Evolutionary conservation across 2,329 filamentous ascomycete species (phyloP).

Genomic region (Claviceps sp.): DNA sequence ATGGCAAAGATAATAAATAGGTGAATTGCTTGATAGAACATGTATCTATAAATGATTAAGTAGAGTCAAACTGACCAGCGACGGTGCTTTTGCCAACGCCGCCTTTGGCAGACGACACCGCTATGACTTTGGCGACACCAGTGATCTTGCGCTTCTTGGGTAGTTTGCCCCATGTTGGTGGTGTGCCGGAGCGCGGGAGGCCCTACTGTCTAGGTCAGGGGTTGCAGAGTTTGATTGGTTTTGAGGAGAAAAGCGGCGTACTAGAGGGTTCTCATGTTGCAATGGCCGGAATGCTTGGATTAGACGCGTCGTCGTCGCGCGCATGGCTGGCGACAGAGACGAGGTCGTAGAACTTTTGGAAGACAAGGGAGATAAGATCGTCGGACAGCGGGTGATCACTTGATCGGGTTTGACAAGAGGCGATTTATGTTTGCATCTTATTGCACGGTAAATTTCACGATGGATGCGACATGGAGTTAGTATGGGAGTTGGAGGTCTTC

Average conservation of each 20-base stretch:
- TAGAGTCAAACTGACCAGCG: constrained; percentile 42
- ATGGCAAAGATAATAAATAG: no score
- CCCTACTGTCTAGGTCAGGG: constrained; percentile 40
- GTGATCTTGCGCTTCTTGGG: constrained; percentile 70
- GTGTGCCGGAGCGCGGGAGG: constrained; percentile 59
- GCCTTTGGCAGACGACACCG: constrained; percentile 94
- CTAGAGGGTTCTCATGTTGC: constrained; percentile 77
- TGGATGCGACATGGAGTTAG: no score
- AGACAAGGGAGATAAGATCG: no score
- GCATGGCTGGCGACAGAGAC: constrained; percentile 19
- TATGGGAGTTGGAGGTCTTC: no score
- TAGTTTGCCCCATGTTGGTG: constrained; percentile 49
- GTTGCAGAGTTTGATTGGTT: neutral
- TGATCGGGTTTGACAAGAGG: neutral
- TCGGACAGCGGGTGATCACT: neutral
- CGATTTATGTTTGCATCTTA: constrained; percentile 1
- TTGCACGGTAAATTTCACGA: neutral
- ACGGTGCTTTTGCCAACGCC: constrained; percentile 97
- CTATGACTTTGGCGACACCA: constrained; percentile 81
- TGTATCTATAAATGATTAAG: neutral
- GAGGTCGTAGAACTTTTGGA: neutral
- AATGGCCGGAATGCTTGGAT: constrained; percentile 19
- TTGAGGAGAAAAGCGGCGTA: constrained; percentile 24
- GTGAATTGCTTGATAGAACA: no score
- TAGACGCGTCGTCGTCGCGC: constrained; percentile 21